Percentiles rank a stretch among this genome's conserved stretches.
Conservation (phyloP, 176 grass and related monocot species). For the Zoysia japonica region DNA sequence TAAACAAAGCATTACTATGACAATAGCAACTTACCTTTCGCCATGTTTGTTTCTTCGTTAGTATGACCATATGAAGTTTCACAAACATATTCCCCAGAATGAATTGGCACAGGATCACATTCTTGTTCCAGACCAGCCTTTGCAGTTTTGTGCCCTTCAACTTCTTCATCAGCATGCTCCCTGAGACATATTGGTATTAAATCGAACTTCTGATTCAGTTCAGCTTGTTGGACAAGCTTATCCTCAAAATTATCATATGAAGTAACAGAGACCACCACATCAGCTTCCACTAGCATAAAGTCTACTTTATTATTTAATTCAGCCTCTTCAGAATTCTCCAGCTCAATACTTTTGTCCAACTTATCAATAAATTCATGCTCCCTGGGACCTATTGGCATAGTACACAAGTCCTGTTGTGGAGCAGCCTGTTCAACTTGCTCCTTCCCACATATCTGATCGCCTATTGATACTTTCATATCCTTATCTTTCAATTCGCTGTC, state of each 20-base stretch:
- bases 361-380: constrained; percentile 43
- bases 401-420: constrained; percentile 27
- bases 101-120: constrained; percentile 6
- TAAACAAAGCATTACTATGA: constrained; percentile 5
- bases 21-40: constrained; percentile 39
- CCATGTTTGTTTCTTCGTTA: constrained; percentile 17
- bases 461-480: constrained; percentile 48
- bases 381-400: neutral
- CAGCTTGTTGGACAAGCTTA: neutral
- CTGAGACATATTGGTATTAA: neutral
- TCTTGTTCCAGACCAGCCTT: constrained; percentile 45
- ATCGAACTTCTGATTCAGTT: constrained; percentile 29
- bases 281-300: constrained; percentile 17
- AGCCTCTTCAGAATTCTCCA: constrained; percentile 25
- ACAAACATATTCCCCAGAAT: constrained; percentile 32
- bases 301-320: constrained; percentile 11
- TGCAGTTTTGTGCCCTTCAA: constrained; percentile 34
- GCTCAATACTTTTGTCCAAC: constrained; percentile 28
- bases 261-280: neutral
- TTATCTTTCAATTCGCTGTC: constrained; percentile 40
- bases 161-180: constrained; percentile 41
- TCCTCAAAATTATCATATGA: constrained; percentile 5
- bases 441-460: constrained; percentile 56
- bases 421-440: constrained; percentile 35
- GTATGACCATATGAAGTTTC: constrained; percentile 25